Base-by-base conservation (phyloP, 208 protist genomes). In the Herpetomonas tarakana region DNA sequence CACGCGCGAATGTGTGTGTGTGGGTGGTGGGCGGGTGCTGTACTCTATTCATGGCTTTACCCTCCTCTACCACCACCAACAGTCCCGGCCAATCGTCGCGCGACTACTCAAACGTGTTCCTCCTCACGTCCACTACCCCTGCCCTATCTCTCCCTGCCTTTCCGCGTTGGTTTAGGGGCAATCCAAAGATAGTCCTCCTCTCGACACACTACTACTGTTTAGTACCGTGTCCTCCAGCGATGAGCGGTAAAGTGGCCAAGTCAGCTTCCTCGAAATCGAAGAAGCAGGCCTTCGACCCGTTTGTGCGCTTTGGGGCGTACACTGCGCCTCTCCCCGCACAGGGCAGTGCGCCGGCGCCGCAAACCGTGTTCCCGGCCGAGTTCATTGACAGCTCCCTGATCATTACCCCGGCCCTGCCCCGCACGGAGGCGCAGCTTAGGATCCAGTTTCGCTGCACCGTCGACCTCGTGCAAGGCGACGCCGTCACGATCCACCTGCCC, bases 381-480 rank as follows among this genome's bases (percentile, higher is more conserved):
- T 77, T 93, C 57, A 57, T 68, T 1, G 70, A 85, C 28, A 86
- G 70, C n/a, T 55, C 64, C 18, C 30, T 93, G 9, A 62, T 53
- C 24, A 71, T 93, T 38, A 68, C 58, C 2, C 87, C 87, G 3
- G 63, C 76, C 35, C 74, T 91, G 49, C 81, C 83, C 18, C 62
- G 69, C 39, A 73, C 76, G 25, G 82, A 88, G 58, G 83, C 88
- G 24, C 50, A 56, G 3, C 54, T 93, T 26, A 55, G 51, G 19
- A 56, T 93, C 53, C 71, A 89, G 62, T 90, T 91, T 62, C 82
- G 83, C 28, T 84, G 69, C 65, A 71, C 69, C n/a, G 83, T 88
- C 18, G 39, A 65, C 14, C 55, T 93, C 45, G 51, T 69, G 31
- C 74, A 74, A 53, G 82, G 84, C 11, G 87, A 93, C 53, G 44